These are phyloP conservation scores for Astrothelium subdiscretum DNA, from an alignment of 495 filamentous ascomycete genomes.

Conservation along the genomic window DNA sequence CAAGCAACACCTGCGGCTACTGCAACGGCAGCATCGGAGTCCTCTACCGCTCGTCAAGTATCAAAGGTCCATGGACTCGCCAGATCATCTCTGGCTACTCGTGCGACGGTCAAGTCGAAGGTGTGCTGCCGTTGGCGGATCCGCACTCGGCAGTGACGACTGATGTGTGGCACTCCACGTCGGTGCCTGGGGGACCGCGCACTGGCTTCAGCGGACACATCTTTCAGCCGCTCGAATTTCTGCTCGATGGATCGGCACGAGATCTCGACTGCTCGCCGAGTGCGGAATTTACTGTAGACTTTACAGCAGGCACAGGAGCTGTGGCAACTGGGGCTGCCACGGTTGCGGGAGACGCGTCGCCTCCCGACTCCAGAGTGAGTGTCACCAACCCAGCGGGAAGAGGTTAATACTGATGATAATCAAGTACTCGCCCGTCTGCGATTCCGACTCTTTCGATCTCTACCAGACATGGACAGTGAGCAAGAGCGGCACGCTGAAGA, in stretches of 20 bases:
- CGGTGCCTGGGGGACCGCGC: background rate
- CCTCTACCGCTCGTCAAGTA: background rate
- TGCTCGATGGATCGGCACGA: background rate
- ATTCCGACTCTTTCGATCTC: background rate
- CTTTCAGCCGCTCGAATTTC: constrained; percentile 3
- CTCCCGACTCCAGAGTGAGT: too few relatives aligned
- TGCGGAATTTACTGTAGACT: background rate
- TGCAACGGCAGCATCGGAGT: constrained; percentile 1
- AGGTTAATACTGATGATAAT: too few relatives aligned
- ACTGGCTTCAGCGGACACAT: background rate
- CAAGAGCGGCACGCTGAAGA: background rate
- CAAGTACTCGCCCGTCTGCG: too few relatives aligned
- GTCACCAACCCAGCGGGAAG: too few relatives aligned
- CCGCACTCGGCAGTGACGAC: background rate
- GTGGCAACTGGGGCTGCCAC: background rate
- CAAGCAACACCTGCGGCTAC: constrained; percentile 5
- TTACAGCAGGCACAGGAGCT: background rate
- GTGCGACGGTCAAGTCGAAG: constrained; percentile 1
- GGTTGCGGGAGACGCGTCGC: background rate
- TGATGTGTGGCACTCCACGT: background rate
- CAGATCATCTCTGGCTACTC: constrained; percentile 6
- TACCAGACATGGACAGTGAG: constrained; percentile 2
- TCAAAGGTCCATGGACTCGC: constrained; percentile 4
- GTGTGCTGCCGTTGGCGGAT: background rate
- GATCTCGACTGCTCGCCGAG: constrained; percentile 1